Conservation (phyloP, 495 filamentous ascomycete genomes). For the Aspergillus coremiiformis region DNA sequence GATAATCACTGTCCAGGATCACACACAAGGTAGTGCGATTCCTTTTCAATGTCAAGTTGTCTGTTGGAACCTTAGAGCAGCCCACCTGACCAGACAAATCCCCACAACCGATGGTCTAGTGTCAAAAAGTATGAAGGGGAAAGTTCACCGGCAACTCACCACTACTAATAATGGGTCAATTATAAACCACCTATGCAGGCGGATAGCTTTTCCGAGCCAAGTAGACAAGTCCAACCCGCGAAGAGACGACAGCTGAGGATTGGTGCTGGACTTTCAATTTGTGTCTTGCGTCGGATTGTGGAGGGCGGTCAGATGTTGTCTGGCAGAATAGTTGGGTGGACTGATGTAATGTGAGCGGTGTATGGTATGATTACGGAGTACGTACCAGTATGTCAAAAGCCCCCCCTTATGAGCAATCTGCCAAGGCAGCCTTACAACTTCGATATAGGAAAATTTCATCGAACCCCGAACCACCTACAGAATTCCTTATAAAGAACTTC, state of each 20-base stretch:
- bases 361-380: background rate
- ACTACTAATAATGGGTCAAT: background rate
- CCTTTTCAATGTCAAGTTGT: no score
- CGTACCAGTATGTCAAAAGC: no score
- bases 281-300: slow-evolving; percentile 1
- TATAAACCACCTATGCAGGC: background rate
- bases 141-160: background rate
- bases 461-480: no score
- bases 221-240: background rate
- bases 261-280: background rate
- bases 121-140: background rate
- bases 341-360: background rate
- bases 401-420: no score
- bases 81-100: no score
- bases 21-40: background rate
- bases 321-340: slow-evolving; percentile 3
- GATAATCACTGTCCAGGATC: background rate
- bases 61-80: background rate
- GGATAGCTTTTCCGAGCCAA: background rate
- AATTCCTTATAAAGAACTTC: no score
- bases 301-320: slow-evolving; percentile 3
- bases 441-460: no score
- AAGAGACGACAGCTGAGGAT: background rate
- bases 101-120: no score
- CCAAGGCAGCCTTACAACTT: no score